Percentiles rank a stretch among this genome's conserved stretches.
Conservation (phyloP, 257 asterid genomes). For the Solanum phureja region DNA sequence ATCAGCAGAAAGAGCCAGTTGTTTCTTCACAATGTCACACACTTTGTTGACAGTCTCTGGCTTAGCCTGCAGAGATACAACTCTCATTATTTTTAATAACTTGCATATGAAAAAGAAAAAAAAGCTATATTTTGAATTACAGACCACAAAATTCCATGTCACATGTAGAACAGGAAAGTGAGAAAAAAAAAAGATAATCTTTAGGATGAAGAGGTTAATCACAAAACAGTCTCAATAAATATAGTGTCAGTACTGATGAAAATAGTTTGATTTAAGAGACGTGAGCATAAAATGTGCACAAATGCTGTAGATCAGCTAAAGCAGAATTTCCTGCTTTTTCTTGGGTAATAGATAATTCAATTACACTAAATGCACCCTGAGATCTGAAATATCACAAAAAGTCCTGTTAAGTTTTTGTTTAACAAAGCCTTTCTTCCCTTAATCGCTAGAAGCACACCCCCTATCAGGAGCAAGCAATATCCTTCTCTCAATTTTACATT, state of each 20-base stretch:
- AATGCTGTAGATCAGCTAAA: not conserved
- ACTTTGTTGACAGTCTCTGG: slow-evolving; percentile 83
- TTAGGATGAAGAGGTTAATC: not conserved
- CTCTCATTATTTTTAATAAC: not conserved
- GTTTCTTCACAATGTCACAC: slow-evolving; percentile 69
- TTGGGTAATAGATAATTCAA: not conserved
- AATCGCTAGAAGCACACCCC: not conserved
- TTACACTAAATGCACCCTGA: not conserved
- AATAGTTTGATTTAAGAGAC: not conserved
- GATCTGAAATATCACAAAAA: not conserved
- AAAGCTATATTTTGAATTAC: not conserved
- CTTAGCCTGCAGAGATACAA: slow-evolving; percentile 54
- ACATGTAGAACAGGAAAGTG: not conserved
- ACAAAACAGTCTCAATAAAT: not conserved
- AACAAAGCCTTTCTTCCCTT: not conserved
- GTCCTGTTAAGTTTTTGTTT: not conserved
- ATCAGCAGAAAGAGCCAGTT: slow-evolving; percentile 65
- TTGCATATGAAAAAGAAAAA: not conserved
- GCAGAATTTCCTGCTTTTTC: not conserved
- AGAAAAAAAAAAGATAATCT: not conserved
- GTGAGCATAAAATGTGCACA: not conserved
- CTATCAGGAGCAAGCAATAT: not conserved
- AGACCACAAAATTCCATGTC: not conserved
- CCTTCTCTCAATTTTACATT: not conserved
- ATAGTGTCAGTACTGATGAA: not conserved